Evolutionary conservation across 2,329 filamentous ascomycete species (phyloP).

Genomic region (Fusarium succisae): DNA sequence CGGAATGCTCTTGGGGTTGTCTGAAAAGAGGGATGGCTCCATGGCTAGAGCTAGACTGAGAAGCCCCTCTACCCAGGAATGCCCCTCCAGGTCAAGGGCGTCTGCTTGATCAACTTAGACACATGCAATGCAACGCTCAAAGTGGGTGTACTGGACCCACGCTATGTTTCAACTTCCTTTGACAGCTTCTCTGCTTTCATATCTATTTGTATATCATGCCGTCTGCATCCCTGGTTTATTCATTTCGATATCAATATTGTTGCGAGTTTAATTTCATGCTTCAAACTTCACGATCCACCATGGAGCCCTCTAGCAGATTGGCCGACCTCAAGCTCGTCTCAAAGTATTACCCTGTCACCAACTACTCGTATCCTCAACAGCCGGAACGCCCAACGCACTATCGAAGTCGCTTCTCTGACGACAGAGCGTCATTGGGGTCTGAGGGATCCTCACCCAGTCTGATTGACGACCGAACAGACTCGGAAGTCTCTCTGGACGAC

Average conservation of each 20-base stretch:
- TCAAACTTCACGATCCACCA: constrained; percentile 38
- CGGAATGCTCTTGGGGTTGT: constrained; percentile 26
- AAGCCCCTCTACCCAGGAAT: constrained; percentile 42
- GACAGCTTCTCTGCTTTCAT: constrained; percentile 28
- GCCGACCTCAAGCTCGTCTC: constrained; percentile 52
- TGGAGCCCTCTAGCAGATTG: constrained; percentile 51
- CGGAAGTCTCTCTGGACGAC: constrained; percentile 61
- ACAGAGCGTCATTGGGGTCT: constrained; percentile 57
- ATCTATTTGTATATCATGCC: constrained; percentile 45
- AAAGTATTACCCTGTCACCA: constrained; percentile 52
- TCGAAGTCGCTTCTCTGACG: constrained; percentile 35
- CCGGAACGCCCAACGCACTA: constrained; percentile 33
- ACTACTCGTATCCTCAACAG: constrained; percentile 53
- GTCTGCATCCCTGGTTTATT: constrained; percentile 39
- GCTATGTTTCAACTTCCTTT: constrained; percentile 39
- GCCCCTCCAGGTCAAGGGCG: constrained; percentile 42
- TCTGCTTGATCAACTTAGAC: constrained; percentile 28
- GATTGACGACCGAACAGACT: constrained; percentile 61
- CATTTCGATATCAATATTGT: constrained; percentile 32
- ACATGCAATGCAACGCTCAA: constrained; percentile 30
- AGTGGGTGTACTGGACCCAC: constrained; percentile 39
- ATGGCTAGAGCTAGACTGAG: constrained; percentile 25
- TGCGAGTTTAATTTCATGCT: constrained; percentile 37
- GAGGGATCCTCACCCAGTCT: constrained; percentile 58
- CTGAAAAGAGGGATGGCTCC: constrained; percentile 36